A percentile compares a stretch with the other conserved stretches of the same genome.
phyloP scores from a whole-genome alignment of 31 red algal genomes.

The Porphyra umbilicalis region DNA sequence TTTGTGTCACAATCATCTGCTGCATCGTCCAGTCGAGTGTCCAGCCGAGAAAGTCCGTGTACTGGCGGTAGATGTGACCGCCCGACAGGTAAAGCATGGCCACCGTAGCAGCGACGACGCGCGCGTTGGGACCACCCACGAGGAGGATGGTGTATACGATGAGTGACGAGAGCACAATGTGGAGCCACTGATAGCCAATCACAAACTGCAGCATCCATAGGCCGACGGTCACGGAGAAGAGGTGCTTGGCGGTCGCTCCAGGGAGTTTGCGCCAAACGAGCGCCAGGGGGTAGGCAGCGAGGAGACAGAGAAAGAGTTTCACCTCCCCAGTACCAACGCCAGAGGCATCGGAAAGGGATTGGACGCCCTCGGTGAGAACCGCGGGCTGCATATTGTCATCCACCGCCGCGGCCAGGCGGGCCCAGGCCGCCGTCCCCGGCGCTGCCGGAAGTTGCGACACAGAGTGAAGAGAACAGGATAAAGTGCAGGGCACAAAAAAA shows the following conservation, averaged over 20 bases:
- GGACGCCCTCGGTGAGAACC: background rate
- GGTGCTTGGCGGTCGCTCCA: conserved; percentile 19
- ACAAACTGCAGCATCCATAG: conserved; percentile 74
- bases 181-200: conserved; percentile 71
- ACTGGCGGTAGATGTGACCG: conserved; percentile 87
- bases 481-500: background rate
- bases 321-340: background rate
- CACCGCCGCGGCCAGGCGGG: background rate
- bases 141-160: conserved; percentile 69
- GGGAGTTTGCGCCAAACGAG: conserved; percentile 65
- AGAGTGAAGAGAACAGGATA: background rate
- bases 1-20: conserved; percentile 96
- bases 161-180: conserved; percentile 52
- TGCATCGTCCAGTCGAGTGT: conserved; percentile 89
- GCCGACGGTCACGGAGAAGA: conserved; percentile 69
- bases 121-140: conserved; percentile 37
- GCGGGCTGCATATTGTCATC: background rate
- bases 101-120: conserved; percentile 48
- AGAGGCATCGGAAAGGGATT: background rate
- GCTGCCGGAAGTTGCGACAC: background rate
- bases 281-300: conserved; percentile 58
- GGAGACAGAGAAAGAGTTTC: conserved; percentile 49
- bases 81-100: conserved; percentile 56
- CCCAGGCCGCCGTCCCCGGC: background rate
- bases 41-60: conserved; percentile 92